A percentile compares a stretch with the other conserved stretches of the same genome.
These are phyloP conservation scores for Pisolithus marmoratus DNA, from an alignment of 768 basidiomycete species.

Conservation along the genomic window DNA sequence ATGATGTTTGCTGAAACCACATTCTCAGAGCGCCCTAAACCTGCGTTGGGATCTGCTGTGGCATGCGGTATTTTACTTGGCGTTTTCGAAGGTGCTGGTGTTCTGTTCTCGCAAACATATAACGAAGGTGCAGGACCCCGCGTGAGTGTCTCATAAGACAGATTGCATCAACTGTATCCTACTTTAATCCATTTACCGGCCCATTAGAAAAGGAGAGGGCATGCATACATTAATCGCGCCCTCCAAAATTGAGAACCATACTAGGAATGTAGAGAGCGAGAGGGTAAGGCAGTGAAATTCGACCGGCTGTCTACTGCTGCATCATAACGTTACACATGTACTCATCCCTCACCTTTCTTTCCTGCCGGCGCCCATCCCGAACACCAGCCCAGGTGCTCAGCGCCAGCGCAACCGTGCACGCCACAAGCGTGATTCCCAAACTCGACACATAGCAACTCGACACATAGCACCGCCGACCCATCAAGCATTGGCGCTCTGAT, in stretches of 20 bases:
- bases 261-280: too few species aligned
- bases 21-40: conserved; percentile 58
- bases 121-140: conserved; percentile 78
- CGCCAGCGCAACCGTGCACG: conserved; percentile 30
- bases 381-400: conserved; percentile 35
- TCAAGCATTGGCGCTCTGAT: conserved; percentile 43
- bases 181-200: too few species aligned
- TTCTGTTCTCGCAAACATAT: conserved; percentile 83
- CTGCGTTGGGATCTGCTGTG: conserved; percentile 87
- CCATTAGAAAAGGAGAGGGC: too few species aligned
- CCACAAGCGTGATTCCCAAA: conserved; percentile 40
- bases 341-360: background rate
- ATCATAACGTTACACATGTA: too few species aligned
- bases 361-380: conserved; percentile 20
- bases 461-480: conserved; percentile 56
- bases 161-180: conserved; percentile 46
- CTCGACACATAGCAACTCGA: conserved; percentile 56
- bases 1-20: too few species aligned
- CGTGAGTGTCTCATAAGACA: conserved; percentile 48
- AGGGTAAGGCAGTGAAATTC: too few species aligned
- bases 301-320: too few species aligned
- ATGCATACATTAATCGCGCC: too few species aligned
- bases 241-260: too few species aligned
- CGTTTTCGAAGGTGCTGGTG: conserved; percentile 92
- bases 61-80: conserved; percentile 95